A percentile compares a stretch with the other conserved stretches of the same genome.
Evolutionary conservation across 495 filamentous ascomycete genomes (phyloP).

Genomic region (Hypoxylon fuscum): DNA sequence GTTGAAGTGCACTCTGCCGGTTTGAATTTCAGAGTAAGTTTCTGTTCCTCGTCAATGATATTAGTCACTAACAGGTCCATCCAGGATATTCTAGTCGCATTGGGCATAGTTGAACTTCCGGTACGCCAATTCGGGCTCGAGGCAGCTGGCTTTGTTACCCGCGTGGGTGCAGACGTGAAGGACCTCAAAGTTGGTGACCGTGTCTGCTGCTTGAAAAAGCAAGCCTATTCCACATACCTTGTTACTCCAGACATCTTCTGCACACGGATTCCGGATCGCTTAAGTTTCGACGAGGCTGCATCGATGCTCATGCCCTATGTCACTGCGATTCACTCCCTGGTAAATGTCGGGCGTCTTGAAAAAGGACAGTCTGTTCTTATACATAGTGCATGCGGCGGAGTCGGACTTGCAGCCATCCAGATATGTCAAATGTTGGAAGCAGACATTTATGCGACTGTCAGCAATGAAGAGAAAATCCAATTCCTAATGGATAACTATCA

Average conservation of each 20-base stretch:
- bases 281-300: slow-evolving; percentile 56
- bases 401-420: slow-evolving; percentile 67
- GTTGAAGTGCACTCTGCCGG: slow-evolving; percentile 53
- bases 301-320: slow-evolving; percentile 57
- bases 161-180: slow-evolving; percentile 50
- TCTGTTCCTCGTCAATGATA: not conserved
- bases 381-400: slow-evolving; percentile 63
- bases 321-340: slow-evolving; percentile 57
- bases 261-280: slow-evolving; percentile 47
- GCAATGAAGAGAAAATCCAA: slow-evolving; percentile 49
- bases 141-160: slow-evolving; percentile 51
- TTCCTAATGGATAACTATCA: slow-evolving; percentile 49
- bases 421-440: slow-evolving; percentile 59
- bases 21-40: slow-evolving; percentile 53
- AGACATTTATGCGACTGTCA: slow-evolving; percentile 60
- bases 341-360: slow-evolving; percentile 44
- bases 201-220: slow-evolving; percentile 47
- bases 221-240: slow-evolving; percentile 41
- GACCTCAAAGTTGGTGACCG: slow-evolving; percentile 50
- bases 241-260: slow-evolving; percentile 35
- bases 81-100: slow-evolving; percentile 52
- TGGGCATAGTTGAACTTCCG: slow-evolving; percentile 41
- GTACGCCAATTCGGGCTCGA: slow-evolving; percentile 44
- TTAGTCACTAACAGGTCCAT: slow-evolving; percentile 16
- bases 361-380: slow-evolving; percentile 62